A percentile compares a stretch with the other conserved stretches of the same genome.
These are phyloP conservation scores for Auriscalpium vulgare DNA, from an alignment of 768 basidiomycete genomes.

Conservation along the genomic window DNA sequence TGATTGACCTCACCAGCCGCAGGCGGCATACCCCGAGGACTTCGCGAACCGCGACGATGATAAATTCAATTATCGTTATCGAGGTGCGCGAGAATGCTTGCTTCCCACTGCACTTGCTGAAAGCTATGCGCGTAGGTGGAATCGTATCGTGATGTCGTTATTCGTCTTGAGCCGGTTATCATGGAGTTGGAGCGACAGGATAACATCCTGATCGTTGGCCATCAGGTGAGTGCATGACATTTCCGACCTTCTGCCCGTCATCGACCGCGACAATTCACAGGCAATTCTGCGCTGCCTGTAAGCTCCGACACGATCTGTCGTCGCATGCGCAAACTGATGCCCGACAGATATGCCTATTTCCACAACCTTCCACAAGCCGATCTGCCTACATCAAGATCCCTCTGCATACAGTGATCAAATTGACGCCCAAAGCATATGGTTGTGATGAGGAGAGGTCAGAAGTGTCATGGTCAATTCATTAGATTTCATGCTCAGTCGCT, in stretches of 20 bases:
- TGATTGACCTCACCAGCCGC: not conserved
- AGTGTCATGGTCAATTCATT: not conserved
- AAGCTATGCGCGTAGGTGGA: slow-evolving; percentile 47
- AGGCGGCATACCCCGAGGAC: slow-evolving; percentile 96
- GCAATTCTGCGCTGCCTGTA: slow-evolving; percentile 76
- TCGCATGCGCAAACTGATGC: not conserved
- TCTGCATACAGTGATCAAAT: slow-evolving; percentile 94
- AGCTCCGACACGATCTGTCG: slow-evolving; percentile 18
- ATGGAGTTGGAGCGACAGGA: slow-evolving; percentile 99
- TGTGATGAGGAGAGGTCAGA: slow-evolving; percentile 90
- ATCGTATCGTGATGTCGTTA: slow-evolving; percentile 95
- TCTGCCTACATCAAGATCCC: slow-evolving; percentile 98
- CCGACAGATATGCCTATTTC: slow-evolving; percentile 90
- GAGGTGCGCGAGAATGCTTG: slow-evolving; percentile 37
- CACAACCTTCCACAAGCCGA: slow-evolving; percentile 87
- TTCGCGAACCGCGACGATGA: slow-evolving; percentile 97
- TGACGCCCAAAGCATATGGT: slow-evolving; percentile 97
- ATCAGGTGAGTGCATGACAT: slow-evolving; percentile 49
- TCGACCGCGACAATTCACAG: slow-evolving; percentile 23
- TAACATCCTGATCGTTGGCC: slow-evolving; percentile 94
- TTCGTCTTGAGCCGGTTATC: slow-evolving; percentile 93
- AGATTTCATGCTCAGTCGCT: not conserved
- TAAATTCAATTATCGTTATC: slow-evolving; percentile 98
- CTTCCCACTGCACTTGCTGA: not conserved
- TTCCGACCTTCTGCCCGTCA: not conserved